Evolutionary conservation across 2,329 filamentous ascomycete genomes (phyloP).

Genomic region (Juglanconis sp.): DNA sequence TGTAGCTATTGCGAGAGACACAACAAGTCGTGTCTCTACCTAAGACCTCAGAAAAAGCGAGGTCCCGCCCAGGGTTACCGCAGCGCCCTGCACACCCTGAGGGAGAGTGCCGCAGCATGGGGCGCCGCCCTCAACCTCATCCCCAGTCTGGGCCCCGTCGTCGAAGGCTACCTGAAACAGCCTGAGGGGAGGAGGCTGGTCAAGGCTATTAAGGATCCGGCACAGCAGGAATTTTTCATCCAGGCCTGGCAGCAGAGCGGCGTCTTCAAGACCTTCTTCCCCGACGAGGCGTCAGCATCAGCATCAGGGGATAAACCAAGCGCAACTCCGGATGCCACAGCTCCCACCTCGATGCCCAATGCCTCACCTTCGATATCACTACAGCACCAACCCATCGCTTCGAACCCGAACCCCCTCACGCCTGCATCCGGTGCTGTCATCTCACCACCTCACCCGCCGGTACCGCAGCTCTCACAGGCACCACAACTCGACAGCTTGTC

Average conservation of each 20-base stretch:
- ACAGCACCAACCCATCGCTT: neutral
- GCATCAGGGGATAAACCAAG: slow-evolving; percentile 8
- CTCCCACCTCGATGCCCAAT: neutral
- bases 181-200: slow-evolving; percentile 28
- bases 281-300: slow-evolving; percentile 19
- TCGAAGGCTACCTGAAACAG: slow-evolving; percentile 33
- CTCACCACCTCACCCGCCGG: slow-evolving; percentile 9
- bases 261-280: slow-evolving; percentile 34
- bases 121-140: slow-evolving; percentile 34
- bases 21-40: slow-evolving; percentile 35
- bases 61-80: slow-evolving; percentile 37
- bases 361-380: neutral
- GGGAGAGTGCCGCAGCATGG: slow-evolving; percentile 37
- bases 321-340: slow-evolving; percentile 2
- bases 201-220: slow-evolving; percentile 32
- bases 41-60: slow-evolving; percentile 36
- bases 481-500: slow-evolving; percentile 3
- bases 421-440: slow-evolving; percentile 3
- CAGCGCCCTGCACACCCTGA: slow-evolving; percentile 36
- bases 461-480: slow-evolving; percentile 11
- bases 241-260: slow-evolving; percentile 33
- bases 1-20: slow-evolving; percentile 42
- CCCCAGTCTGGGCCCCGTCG: slow-evolving; percentile 32
- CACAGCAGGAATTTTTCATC: slow-evolving; percentile 35
- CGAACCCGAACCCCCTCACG: slow-evolving; percentile 1